Evolutionary conservation across 768 basidiomycete species (phyloP), one percentile per base, ranked within the genome.

Genomic region (Trichaptum fuscoviolaceum): DNA sequence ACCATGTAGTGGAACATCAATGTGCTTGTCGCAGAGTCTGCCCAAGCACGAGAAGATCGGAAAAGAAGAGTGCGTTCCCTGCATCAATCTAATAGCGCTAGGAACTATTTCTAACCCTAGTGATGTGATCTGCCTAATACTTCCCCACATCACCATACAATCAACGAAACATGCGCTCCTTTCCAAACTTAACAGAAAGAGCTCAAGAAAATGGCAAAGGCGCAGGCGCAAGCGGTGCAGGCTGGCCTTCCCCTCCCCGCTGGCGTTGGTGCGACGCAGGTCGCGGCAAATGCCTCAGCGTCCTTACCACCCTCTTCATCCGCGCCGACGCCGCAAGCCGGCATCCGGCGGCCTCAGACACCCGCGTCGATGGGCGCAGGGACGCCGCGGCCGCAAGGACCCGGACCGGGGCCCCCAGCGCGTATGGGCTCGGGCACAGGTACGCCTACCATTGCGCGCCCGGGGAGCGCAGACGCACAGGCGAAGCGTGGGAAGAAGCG

Each of bases 1-100:
- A 26, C 60, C 23, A 2, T 65, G 15, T 71, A 91, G 90, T 91
- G 90, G 89, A 91, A 91, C 71, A 77, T 83, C 18, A 82, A 80
- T 65, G 75, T 84, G 8, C 78, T 91, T 25, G 80, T 91, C 3
- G 76, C 83, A 34, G 89, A 90, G 75, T 87, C 89, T 5, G 85
- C 88, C 0, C 90, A 91, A 76, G 90, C 89, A 57, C 79, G 87
- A 65, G 90, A 91, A 75, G 90, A 91, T 77, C 81, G 89, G 74
- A 91, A 87, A 81, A 88, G 85, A 78, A 84, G 88, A 81, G 89
- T 90, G 62, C 71, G 89, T 84, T 27, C 67, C 34, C 1, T 63
- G 30, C 35, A 7, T 27, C 36, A 59, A 26, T 25, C 42, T 58
- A 27, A n/a, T n/a, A n/a, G 60, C 2, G 3, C 10, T 8, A 30